Evolutionary conservation across 768 basidiomycete genomes (phyloP).

Genomic region (Tulasnella sp.): DNA sequence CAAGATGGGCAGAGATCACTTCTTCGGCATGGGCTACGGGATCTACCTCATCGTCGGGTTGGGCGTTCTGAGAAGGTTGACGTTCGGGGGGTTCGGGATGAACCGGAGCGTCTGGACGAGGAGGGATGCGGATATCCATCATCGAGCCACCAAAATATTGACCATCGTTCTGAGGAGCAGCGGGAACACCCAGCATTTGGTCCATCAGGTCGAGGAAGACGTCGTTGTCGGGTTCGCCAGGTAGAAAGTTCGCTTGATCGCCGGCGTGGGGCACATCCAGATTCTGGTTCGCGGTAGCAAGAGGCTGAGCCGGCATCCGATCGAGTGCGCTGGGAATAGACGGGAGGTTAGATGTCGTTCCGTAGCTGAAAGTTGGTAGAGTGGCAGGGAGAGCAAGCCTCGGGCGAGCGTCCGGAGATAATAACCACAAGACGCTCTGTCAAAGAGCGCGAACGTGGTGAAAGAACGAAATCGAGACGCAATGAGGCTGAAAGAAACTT

Average conservation of each 20-base stretch:
- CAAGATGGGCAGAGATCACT: slow-evolving; percentile 2
- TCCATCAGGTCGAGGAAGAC: background rate
- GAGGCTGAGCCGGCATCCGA: background rate
- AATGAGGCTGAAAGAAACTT: background rate
- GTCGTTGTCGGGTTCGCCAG: background rate
- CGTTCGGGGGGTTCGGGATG: background rate
- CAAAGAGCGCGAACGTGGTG: background rate
- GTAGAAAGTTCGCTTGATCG: background rate
- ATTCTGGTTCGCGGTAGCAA: background rate
- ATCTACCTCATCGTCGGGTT: background rate
- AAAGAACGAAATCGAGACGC: background rate
- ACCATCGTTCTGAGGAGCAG: background rate
- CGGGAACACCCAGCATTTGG: background rate
- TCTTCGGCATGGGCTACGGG: background rate
- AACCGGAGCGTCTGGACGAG: background rate
- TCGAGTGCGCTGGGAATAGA: background rate
- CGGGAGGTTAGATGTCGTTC: background rate
- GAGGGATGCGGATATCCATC: background rate
- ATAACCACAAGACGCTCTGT: background rate
- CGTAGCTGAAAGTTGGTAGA: background rate
- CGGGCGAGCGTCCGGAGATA: no score
- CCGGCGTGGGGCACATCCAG: background rate
- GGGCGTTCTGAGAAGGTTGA: background rate
- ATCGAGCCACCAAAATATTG: no score
- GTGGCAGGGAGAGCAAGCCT: background rate